Conservation (phyloP, 768 basidiomycete species). For the Podaxis sp. region DNA sequence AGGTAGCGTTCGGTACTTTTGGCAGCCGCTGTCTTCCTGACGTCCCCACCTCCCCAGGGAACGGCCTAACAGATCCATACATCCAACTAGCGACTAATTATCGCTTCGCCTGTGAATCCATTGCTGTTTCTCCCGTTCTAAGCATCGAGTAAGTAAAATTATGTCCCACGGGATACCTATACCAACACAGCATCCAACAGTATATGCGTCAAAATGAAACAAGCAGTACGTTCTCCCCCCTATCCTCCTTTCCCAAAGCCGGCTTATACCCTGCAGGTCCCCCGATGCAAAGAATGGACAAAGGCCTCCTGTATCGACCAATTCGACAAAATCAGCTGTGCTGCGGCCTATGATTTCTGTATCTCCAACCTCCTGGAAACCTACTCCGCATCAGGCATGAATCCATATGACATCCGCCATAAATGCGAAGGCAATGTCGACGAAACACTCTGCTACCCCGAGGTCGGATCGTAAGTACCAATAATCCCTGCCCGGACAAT, state of each 20-base stretch:
- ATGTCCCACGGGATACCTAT: too few species aligned
- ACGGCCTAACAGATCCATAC: slow-evolving; percentile 59
- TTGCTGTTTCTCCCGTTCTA: slow-evolving; percentile 43
- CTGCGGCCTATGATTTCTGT: slow-evolving; percentile 65
- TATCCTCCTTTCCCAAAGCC: too few species aligned
- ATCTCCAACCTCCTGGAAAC: slow-evolving; percentile 40
- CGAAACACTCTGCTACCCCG: slow-evolving; percentile 59
- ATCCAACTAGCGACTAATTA: slow-evolving; percentile 40
- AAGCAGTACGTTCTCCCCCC: too few species aligned
- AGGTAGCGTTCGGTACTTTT: slow-evolving; percentile 34
- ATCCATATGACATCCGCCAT: slow-evolving; percentile 71
- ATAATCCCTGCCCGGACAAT: slow-evolving; percentile 38
- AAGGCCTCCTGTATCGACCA: slow-evolving; percentile 56
- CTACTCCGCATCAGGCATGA: slow-evolving; percentile 33
- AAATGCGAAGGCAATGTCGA: slow-evolving; percentile 49
- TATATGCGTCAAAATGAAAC: too few species aligned
- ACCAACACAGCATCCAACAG: too few species aligned
- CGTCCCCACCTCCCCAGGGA: slow-evolving; percentile 37
- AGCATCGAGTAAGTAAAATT: slow-evolving; percentile 42
- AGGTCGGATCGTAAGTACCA: not conserved
- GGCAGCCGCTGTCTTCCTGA: not conserved
- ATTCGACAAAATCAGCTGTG: slow-evolving; percentile 66
- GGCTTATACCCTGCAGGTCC: slow-evolving; percentile 39
- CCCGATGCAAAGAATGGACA: slow-evolving; percentile 62
- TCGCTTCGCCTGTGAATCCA: slow-evolving; percentile 43